Evolutionary conservation across 305 asterid species (phyloP), one percentile per base, ranked within the genome.

Genomic region (Stenogyne calaminthoides): DNA sequence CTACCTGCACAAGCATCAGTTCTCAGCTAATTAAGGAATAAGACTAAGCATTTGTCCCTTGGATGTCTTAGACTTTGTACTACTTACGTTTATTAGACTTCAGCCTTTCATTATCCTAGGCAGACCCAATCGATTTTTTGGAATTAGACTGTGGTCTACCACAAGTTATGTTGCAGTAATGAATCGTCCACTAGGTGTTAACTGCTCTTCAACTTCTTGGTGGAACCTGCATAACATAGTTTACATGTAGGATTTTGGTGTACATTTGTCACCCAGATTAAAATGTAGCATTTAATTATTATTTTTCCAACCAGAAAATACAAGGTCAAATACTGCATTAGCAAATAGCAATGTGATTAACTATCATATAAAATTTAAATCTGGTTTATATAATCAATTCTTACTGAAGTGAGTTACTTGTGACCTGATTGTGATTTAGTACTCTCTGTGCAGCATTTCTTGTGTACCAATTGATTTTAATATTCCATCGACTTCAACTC

Each of bases 171-270:
- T 40, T 59, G 60, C 16, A 25, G 51, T 52, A 46, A 56, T 16
- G 64, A 20, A 32, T 73, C 57, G 6, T 51, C n/a, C 29, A 32
- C 7, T 51, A 37, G 67, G 69, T 25, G 64, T n/a, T 60, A 12
- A 69, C 49, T 70, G 36, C 47, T 56, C 71, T 54, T 22, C 51
- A n/a, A 32, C 57, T 42, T 46, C 60, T 57, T 34, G 40, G 76
- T 62, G 51, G 72, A 73, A 68, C 76, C 52, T 29, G 67, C 79
- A 44, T 49, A 5, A 9, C 69, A 69, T 47, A 51, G 71, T 61
- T 67, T 62, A 55, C 7, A 5, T 32, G 54, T 70, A n/a, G 51
- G 27, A 9, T 34, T 40, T 60, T 76, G 42, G 67, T 66, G 44
- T 51, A 29, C 44, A 27, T 66, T 60, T 58, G 47, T 58, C 40